Percentiles rank a stretch among this genome's conserved stretches.
These are phyloP conservation scores for Elongisporangium prolatum DNA, from an alignment of 352 stramenopile genomes.

Conservation along the genomic window DNA sequence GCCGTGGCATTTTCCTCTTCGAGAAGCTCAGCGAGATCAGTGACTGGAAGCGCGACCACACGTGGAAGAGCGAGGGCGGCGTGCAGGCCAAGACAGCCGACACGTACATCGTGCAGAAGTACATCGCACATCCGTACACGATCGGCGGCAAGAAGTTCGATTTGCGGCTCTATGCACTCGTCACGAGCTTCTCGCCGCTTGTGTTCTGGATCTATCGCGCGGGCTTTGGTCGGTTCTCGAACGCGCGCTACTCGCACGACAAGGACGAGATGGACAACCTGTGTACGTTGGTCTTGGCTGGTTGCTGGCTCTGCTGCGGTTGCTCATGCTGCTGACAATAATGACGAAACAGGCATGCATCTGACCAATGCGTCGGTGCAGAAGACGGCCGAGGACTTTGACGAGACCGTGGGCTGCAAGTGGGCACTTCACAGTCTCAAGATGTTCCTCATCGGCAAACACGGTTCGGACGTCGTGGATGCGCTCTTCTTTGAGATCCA, in stretches of 20 bases:
- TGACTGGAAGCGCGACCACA: constrained; percentile 82
- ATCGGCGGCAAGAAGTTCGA: constrained; percentile 92
- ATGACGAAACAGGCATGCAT: constrained; percentile 79
- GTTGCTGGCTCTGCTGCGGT: not conserved
- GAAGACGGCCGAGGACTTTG: constrained; percentile 79
- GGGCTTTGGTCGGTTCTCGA: constrained; percentile 72
- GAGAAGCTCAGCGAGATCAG: constrained; percentile 84
- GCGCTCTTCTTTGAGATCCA: constrained; percentile 83
- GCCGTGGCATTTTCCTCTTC: constrained; percentile 86
- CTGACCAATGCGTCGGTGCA: constrained; percentile 93
- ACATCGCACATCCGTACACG: constrained; percentile 88
- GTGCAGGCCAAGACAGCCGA: constrained; percentile 40
- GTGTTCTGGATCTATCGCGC: constrained; percentile 51
- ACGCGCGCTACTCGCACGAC: constrained; percentile 18
- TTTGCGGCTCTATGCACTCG: constrained; percentile 83
- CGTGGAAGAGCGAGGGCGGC: constrained; percentile 33
- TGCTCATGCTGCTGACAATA: not conserved
- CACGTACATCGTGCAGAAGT: constrained; percentile 75
- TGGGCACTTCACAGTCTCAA: constrained; percentile 56
- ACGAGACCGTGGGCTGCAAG: constrained; percentile 57
- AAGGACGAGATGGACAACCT: constrained; percentile 27
- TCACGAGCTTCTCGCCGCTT: constrained; percentile 49
- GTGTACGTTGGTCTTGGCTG: constrained; percentile 10
- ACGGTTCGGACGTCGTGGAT: constrained; percentile 56
- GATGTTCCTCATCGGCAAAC: constrained; percentile 61